These are phyloP conservation scores for Drechslerella dactyloides DNA, from an alignment of 2,329 filamentous ascomycete genomes.

Conservation along the genomic window DNA sequence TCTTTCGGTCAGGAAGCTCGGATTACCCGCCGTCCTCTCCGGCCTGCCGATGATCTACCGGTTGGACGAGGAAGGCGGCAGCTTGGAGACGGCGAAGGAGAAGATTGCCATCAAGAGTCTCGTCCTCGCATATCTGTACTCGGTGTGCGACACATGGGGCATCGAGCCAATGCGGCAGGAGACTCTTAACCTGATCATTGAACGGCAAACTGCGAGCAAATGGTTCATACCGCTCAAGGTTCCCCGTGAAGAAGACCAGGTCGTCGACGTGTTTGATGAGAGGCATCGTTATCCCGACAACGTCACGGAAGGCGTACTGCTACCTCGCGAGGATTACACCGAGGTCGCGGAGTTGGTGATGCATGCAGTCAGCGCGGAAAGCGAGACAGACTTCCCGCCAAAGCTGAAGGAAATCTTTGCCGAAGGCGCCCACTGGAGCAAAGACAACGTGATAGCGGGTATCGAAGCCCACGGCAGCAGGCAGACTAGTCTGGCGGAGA, in stretches of 20 bases:
- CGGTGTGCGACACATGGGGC: constrained; percentile 75
- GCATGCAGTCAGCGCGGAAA: constrained; percentile 56
- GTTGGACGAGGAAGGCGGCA: constrained; percentile 81
- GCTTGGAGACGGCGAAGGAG: constrained; percentile 68
- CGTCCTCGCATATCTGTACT: constrained; percentile 88
- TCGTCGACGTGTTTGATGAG: constrained; percentile 60
- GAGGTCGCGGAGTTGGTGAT: constrained; percentile 56
- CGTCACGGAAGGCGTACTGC: constrained; percentile 67
- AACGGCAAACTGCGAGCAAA: constrained; percentile 74
- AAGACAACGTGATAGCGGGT: constrained; percentile 72
- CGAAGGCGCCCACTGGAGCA: constrained; percentile 71
- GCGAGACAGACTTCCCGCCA: constrained; percentile 67
- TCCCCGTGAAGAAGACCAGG: constrained; percentile 64
- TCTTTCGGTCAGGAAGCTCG: constrained; percentile 75
- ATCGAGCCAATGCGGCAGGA: constrained; percentile 75
- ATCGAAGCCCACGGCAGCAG: constrained; percentile 72
- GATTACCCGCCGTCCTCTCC: constrained; percentile 78
- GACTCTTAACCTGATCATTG: constrained; percentile 76
- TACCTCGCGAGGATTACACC: constrained; percentile 62
- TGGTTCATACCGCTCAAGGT: constrained; percentile 79
- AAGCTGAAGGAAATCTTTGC: constrained; percentile 77
- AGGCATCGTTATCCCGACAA: constrained; percentile 71
- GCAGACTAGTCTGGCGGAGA: constrained; percentile 77
- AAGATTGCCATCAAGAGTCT: constrained; percentile 83
- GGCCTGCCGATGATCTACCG: constrained; percentile 88